Conservation (phyloP, 106 monocot genomes). For the Platanthera guangdongensis region DNA sequence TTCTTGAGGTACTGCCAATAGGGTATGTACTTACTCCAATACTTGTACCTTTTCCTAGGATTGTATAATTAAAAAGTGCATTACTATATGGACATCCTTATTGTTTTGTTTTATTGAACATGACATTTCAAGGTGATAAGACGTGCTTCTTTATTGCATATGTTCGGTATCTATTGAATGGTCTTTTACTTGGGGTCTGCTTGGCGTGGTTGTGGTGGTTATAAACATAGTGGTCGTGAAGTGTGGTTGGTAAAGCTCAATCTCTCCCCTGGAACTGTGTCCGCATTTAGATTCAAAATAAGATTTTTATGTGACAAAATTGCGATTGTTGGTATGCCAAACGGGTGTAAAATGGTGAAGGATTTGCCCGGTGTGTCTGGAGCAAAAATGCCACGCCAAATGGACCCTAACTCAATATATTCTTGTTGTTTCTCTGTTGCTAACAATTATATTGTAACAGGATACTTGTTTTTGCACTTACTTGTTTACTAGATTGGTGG, state of each 20-base stretch:
- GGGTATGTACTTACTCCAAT: slow-evolving; percentile 52
- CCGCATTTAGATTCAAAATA: no score
- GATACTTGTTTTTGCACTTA: slow-evolving; percentile 31
- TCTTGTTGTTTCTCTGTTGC: slow-evolving; percentile 1
- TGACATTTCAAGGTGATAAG: not conserved
- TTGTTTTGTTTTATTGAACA: not conserved
- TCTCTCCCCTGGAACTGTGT: no score
- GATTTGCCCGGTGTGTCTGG: no score
- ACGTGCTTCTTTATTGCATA: not conserved
- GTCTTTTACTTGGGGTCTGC: no score
- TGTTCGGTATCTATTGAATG: not conserved
- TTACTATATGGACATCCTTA: not conserved
- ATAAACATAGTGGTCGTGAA: no score
- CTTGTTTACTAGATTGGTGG: slow-evolving; percentile 56
- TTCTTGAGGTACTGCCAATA: slow-evolving; percentile 76
- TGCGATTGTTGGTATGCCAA: no score
- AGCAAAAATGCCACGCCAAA: no score
- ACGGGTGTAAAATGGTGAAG: no score
- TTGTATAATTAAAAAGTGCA: not conserved
- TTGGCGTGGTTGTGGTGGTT: no score
- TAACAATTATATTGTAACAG: slow-evolving; percentile 32
- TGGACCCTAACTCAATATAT: not conserved
- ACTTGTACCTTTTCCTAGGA: not conserved
- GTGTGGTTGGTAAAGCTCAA: no score
- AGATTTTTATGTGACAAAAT: no score